Evolutionary conservation across 257 asterid genomes (phyloP), one percentile per base, ranked within the genome.

Genomic region (Eucommia ulmoides): DNA sequence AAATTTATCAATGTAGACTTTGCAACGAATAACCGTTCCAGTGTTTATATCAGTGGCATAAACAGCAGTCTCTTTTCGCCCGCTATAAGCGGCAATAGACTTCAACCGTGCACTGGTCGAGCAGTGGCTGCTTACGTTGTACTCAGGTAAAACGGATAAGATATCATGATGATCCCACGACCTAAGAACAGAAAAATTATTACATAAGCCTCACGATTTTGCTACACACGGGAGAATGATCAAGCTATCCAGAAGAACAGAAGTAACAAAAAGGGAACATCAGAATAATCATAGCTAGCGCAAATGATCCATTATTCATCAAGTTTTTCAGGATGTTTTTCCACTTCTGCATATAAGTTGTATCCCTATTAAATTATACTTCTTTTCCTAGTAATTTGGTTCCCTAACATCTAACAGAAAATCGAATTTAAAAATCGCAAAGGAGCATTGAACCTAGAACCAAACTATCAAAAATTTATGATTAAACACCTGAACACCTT

Each of bases 91-190:
- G 24, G 97, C 87, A 53, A 79, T 79, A 11, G 97, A 88, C 73
- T 81, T 79, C 78, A 88, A 66, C 22, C 79, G 73, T 20, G 94
- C 95, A 77, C 94, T 84, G 24, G 82, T 81, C 26, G 95, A 84
- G 66, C 97, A 88, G 15, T 58, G 81, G 56, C 72, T 79, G 20
- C 81, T 84, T 59, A 86, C 73, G 57, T 88, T 84, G 65, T 69
- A 77, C 68, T 81, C 97, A 33, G 97, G 94, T 62, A 71, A 50
- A 57, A 88, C 78, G 38, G 86, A 69, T 33, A 88, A 47, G 20
- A 88, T 64, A 58, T 88, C 97, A 20, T 79, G 95, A 54, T 88
- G 97, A 63, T 88, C 97, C 95, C 97, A 88, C 4, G 95, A 74
- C 97, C 97, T 88, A 62, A 14, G 22, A n/a, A 47, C 45, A 23